Base-by-base conservation (phyloP, 1,139 yeast genomes). In the Pichia sp. region DNA sequence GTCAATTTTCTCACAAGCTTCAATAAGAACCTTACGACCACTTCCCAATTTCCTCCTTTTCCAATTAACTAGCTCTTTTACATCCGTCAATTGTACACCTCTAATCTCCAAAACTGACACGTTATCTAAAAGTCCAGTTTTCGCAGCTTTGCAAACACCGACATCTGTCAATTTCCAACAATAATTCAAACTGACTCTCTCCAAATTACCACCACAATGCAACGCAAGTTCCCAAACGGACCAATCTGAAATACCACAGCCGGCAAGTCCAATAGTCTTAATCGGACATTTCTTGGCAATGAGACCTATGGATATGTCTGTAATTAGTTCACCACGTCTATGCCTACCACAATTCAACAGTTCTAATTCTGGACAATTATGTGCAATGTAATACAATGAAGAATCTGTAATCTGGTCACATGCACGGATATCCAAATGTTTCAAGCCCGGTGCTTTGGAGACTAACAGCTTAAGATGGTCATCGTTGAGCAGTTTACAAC, bases 261-360 rank as follows among this genome's bases (percentile, higher is more conserved):
- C 97, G 0, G 97, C 96, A 13, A 86, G 61, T 0, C 97, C 97
- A 32, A 88, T 64, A 0, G 96, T 87, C 33, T 66, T 66, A 29
- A 87, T 61, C 12, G 64, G 56, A 3, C 74, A 68, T 48, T 73
- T 73, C 29, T 66, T 64, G 6, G 78, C 72, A 22, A 88, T 60
- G 17, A 70, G 68, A 14, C 72, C 62, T 27, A 87, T 59, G 12
- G 93, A 74, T 29, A 70, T 63, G 62, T 86, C 93, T 3, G 95
- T 81, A 31, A 88, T 74, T 27, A 72, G 58, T 33, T 74, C 71
- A 13, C 93, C 86, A 39, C 71, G 69, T 24, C 70, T 63, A 41
- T 85, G 88, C 42, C 97, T 72, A 13, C 96, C 96, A 35, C 87
- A 69, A 51, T 88, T 88, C 32, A 88, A 62, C 29, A 66, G 60